Conservation (phyloP, 164 flowering plant genomes). For the Macadamia tetraphylla region DNA sequence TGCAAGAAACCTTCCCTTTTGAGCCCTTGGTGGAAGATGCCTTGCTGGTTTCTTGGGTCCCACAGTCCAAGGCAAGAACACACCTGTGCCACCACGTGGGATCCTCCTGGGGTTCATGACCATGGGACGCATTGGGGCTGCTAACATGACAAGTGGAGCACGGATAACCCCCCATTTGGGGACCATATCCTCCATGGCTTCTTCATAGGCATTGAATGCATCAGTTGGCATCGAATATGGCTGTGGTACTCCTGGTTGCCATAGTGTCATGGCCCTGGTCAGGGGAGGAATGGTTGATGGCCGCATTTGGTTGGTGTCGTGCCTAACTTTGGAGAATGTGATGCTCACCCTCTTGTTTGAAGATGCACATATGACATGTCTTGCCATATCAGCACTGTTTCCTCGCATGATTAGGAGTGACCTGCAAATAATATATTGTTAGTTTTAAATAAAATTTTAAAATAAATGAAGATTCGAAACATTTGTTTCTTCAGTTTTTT, state of each 20-base stretch:
- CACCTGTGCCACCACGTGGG: constrained; percentile 72
- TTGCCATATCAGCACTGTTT: constrained; percentile 80
- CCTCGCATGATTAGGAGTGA: constrained; percentile 89
- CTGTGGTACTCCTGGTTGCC: constrained; percentile 53
- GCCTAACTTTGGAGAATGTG: constrained; percentile 71
- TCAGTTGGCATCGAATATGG: constrained; percentile 37
- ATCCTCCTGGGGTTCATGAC: constrained; percentile 41
- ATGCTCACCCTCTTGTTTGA: constrained; percentile 63
- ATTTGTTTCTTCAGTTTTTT: no score
- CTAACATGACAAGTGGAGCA: constrained; percentile 61
- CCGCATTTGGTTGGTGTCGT: constrained; percentile 31
- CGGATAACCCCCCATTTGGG: constrained; percentile 67
- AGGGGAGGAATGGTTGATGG: constrained; percentile 31
- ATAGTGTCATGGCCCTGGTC: constrained; percentile 46
- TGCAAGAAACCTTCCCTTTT: constrained; percentile 50
- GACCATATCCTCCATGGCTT: constrained; percentile 38
- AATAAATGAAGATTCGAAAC: no score
- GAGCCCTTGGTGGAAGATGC: constrained; percentile 87
- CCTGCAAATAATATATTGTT: constrained; percentile 30
- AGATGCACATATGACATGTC: constrained; percentile 81
- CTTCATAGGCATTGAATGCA: constrained; percentile 26
- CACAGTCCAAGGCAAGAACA: constrained; percentile 76
- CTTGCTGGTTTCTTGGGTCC: constrained; percentile 49
- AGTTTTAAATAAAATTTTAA: no score
- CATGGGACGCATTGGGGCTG: constrained; percentile 53